Percentiles rank a stretch among this genome's conserved stretches.
phyloP scores from a whole-genome alignment of 1,284 basidiomycete species.

The Laetiporus sulphureus region DNA sequence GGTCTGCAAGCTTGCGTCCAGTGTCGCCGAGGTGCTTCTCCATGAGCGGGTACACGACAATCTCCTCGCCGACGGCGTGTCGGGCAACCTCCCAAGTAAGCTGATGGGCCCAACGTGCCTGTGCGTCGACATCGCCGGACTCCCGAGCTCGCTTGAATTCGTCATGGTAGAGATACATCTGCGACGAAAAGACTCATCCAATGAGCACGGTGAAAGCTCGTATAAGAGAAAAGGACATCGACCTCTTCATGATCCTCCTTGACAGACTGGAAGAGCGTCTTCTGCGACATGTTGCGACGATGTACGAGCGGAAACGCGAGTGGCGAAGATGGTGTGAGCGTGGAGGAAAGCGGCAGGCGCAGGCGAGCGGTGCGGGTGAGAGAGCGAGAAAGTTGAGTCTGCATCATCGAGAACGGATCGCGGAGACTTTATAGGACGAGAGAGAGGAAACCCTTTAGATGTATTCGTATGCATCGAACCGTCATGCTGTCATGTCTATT shows the following conservation, averaged over 20 bases:
- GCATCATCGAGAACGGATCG: no score
- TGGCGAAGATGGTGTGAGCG: neutral
- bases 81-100: constrained; percentile 55
- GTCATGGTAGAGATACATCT: constrained; percentile 54
- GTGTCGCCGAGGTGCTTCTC: constrained; percentile 50
- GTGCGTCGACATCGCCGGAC: constrained; percentile 37
- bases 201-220: neutral
- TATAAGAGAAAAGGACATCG: constrained; percentile 1
- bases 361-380: no score
- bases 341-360: no score
- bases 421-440: no score
- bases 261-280: constrained; percentile 33
- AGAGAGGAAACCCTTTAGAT: no score
- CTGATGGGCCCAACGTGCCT: constrained; percentile 50
- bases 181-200: neutral
- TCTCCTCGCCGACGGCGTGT: constrained; percentile 60
- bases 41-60: constrained; percentile 63
- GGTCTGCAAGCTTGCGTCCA: constrained; percentile 46
- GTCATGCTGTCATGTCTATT: no score
- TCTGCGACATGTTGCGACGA: constrained; percentile 21
- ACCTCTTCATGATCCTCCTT: constrained; percentile 43
- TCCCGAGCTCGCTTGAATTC: constrained; percentile 35
- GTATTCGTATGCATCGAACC: no score
- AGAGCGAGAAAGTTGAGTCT: no score
- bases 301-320: neutral